These are phyloP conservation scores for Dendrostoma leiphaemia DNA, from an alignment of 2,329 filamentous ascomycete species.

Conservation along the genomic window DNA sequence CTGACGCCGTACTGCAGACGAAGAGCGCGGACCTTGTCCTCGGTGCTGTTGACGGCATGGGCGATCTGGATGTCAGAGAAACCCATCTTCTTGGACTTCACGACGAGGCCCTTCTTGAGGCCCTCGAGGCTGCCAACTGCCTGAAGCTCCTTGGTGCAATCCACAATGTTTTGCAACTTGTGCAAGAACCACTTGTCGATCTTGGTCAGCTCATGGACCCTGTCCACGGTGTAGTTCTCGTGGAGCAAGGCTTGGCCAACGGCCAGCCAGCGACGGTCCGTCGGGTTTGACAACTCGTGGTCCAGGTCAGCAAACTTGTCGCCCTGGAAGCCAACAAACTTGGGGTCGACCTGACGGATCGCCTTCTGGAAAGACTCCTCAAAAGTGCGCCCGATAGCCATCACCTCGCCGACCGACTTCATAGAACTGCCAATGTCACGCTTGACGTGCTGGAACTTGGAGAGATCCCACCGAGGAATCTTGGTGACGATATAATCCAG, in stretches of 20 bases:
- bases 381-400: constrained; percentile 98
- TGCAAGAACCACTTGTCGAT: constrained; percentile 99
- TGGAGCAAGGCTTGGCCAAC: constrained; percentile 98
- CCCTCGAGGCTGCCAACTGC: constrained; percentile 78
- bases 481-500: constrained; percentile 98
- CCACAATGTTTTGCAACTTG: constrained; percentile 96
- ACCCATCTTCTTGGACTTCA: constrained; percentile 94
- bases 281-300: constrained; percentile 85
- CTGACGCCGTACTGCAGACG: constrained; percentile 84
- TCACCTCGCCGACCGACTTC: constrained; percentile 99
- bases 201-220: constrained; percentile 90
- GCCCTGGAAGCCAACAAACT: constrained; percentile 89
- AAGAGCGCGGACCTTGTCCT: constrained; percentile 84
- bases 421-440: constrained; percentile 96
- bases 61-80: constrained; percentile 98
- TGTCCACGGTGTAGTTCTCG: constrained; percentile 91
- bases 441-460: constrained; percentile 99
- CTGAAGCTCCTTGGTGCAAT: constrained; percentile 84
- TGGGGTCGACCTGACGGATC: constrained; percentile 92
- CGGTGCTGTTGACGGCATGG: constrained; percentile 76
- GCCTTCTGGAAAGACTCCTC: constrained; percentile 99
- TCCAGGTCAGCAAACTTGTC: constrained; percentile 94
- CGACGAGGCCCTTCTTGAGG: constrained; percentile 82
- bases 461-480: constrained; percentile 96
- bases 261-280: constrained; percentile 94